Base-by-base conservation (phyloP, 352 stramenopile species). In the Phytophthora meadii region DNA sequence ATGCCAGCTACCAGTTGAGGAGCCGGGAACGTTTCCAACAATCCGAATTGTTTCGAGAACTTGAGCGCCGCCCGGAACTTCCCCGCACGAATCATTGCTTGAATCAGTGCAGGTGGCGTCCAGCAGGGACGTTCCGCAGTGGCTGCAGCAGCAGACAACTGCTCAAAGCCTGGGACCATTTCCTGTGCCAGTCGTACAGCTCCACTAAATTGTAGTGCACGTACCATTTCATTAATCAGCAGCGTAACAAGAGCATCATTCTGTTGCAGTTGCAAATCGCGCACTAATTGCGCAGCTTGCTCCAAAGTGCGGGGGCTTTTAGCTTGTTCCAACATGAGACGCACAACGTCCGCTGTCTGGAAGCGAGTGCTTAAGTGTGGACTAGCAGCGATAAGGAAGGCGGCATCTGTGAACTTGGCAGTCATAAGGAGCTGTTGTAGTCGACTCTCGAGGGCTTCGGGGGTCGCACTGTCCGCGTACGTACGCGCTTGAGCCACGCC, bases 241-340 rank as follows among this genome's bases (percentile, higher is more conserved):
- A 94, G 71, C 61, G 84, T 94, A 22, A 95, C 82, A 8, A 94
- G 83, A n/a, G 78, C 58, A 57, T 92, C 82, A 53, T 93, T 92
- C 22, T 59, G 42, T 17, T 87, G 67, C 47, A 94, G 45, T 27
- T 91, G 84, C 49, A 94, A 66, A 40, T 92, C 84, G 40, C 85
- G 86, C 46, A 95, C 92, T 15, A 94, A 69, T 39, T 88, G 80
- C 56, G 74, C 84, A 8, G 84, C 82, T 52, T 87, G 72, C 17
- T 94, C 82, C 79, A 75, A 15, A 11, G 65, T 36, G 19, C 46
- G 82, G 61, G 64, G 75, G 67, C 46, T 73, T 54, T 59, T 90
- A 30, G 61, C 59, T 32, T 64, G 60, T 41, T 77, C 88, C 28
- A 95, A 63, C 70, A 94, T 81, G 32, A 94, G 76, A 4, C 87